A percentile compares a stretch with the other conserved stretches of the same genome.
Conservation (phyloP, 495 filamentous ascomycete genomes). For the Penicillium angulare region DNA sequence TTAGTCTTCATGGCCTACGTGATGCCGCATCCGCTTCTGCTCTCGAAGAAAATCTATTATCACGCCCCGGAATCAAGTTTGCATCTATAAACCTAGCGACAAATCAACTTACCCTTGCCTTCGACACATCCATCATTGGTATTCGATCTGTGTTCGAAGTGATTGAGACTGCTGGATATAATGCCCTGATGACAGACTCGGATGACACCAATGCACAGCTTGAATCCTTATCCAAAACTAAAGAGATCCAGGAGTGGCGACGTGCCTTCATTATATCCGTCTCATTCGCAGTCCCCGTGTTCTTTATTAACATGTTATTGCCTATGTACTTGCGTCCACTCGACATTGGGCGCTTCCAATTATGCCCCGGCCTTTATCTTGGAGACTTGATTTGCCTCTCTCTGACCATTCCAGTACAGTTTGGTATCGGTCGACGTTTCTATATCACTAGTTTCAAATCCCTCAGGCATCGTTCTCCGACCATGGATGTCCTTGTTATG, state of each 20-base stretch:
- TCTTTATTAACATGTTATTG: conserved; percentile 87
- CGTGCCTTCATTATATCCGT: conserved; percentile 71
- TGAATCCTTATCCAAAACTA: conserved; percentile 92
- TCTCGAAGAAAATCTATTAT: conserved; percentile 66
- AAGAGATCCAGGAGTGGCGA: conserved; percentile 91
- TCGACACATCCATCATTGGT: conserved; percentile 68
- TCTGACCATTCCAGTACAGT: conserved; percentile 91
- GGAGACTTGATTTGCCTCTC: conserved; percentile 80
- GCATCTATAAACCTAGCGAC: conserved; percentile 69
- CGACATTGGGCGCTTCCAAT: conserved; percentile 66
- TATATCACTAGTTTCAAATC: conserved; percentile 90
- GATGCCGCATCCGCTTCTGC: conserved; percentile 66
- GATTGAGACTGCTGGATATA: conserved; percentile 77
- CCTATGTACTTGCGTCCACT: conserved; percentile 72
- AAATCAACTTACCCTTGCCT: conserved; percentile 65
- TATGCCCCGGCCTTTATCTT: conserved; percentile 76
- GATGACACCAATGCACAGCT: conserved; percentile 97
- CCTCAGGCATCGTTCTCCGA: conserved; percentile 82
- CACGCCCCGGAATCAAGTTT: conserved; percentile 66
- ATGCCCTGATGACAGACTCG: conserved; percentile 83
- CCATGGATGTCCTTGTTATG: conserved; percentile 97
- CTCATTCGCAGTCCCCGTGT: conserved; percentile 85
- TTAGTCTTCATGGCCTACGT: conserved; percentile 81
- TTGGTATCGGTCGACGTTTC: conserved; percentile 91
- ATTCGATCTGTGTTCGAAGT: conserved; percentile 79